Evolutionary conservation across 2,329 filamentous ascomycete species (phyloP).

Genomic region (Aspergillus sclerotialis): DNA sequence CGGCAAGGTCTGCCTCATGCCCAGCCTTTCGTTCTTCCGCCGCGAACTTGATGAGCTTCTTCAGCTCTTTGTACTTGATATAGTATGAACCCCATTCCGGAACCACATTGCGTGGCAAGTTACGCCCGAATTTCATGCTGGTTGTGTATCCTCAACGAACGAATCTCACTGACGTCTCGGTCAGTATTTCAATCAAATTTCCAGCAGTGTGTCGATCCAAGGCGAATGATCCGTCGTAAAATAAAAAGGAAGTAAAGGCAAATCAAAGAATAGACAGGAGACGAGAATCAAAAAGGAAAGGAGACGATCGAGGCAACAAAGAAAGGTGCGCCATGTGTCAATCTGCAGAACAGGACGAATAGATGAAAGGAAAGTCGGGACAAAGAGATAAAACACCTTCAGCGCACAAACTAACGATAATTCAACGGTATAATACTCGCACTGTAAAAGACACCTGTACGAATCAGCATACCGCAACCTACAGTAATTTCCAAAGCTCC

Average conservation of each 20-base stretch:
- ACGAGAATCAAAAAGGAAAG: conserved; percentile 6
- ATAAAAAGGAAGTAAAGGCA: neutral
- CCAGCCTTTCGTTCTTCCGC: conserved; percentile 62
- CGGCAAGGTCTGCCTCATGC: conserved; percentile 78
- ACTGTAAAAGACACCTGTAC: neutral
- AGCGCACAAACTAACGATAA: neutral
- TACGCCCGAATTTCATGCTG: conserved; percentile 46
- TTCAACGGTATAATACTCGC: neutral
- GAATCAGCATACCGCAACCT: neutral
- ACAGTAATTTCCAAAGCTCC: neutral
- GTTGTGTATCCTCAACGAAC: conserved; percentile 1
- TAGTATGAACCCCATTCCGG: conserved; percentile 45
- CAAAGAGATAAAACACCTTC: neutral
- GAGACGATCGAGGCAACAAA: conserved; percentile 6
- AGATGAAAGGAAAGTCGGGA: conserved; percentile 1
- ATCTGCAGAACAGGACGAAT: conserved; percentile 6
- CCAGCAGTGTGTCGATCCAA: neutral
- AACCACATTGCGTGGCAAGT: conserved; percentile 43
- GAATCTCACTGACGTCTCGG: neutral
- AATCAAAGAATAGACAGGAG: conserved; percentile 1
- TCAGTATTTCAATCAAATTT: neutral
- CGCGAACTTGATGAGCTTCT: conserved; percentile 83
- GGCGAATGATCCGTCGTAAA: too few relatives aligned
- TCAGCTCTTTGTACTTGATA: conserved; percentile 55
- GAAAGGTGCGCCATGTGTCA: conserved; percentile 14